Evolutionary conservation across 1,139 yeast genomes (phyloP), one percentile per base, ranked within the genome.

Genomic region (Pichia cactophila): DNA sequence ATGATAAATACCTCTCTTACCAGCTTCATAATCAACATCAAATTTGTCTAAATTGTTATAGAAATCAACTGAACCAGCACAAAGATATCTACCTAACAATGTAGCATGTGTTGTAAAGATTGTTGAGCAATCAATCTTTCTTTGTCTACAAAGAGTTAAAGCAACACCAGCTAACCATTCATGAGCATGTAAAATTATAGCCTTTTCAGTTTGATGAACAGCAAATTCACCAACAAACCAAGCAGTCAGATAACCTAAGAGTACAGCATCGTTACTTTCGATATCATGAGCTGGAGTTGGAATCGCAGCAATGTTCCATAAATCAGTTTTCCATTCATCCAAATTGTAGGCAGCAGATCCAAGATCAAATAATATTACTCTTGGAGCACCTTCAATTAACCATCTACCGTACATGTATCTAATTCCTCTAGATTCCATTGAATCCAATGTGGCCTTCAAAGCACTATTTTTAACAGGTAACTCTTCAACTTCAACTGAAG

Each of bases 101-200:
- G 98, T 92, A 2, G 98, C 98, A 66, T 92, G 98, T 38, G 98
- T 92, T 49, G 98, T 92, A 74, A 92, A 92, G 56, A 92, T 86
- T 44, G 98, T 90, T 54, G 96, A 88, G 52, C 88, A 89, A 62
- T 92, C 98, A 53, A 92, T 84, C 61, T 90, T 78, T 63, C 97
- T 81, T 68, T 87, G 87, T 61, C 96, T 75, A 67, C 97, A 89
- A 55, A 92, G 73, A 0, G 98, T 97, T 56, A 92, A 72, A 0
- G 96, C 96, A 43, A 92, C 88, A 59, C 97, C 97, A 1, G 98
- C 97, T 50, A 92, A 75, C 98, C 98, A 92, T 69, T 92, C 98
- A 69, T 92, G 98, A 69, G 87, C 89, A 64, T 92, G 98, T 50
- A 95, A 86, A 57, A 92, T 83, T 47, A 92, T 90, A 1, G 97